Base-by-base conservation (phyloP, 2,329 filamentous ascomycete genomes). In the Claviceps capensis region DNA sequence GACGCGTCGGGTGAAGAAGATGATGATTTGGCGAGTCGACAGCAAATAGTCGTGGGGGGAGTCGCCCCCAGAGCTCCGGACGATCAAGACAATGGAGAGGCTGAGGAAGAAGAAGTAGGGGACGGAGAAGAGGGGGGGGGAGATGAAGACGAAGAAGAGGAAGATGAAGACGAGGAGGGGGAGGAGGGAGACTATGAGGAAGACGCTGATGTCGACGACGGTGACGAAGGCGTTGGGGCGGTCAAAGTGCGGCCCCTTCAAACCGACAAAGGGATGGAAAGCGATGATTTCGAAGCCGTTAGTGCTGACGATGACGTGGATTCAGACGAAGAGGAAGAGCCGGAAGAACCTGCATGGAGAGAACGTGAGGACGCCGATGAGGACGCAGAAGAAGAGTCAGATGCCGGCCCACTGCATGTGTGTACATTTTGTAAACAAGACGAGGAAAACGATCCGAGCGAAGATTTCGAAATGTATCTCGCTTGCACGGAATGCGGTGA, bases 401-500 rank as follows among this genome's bases (percentile, higher is more conserved):
- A 53, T 47, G 44, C 47, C 47, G 51, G 36, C 44, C 71, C 73
- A 16, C 55, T 65, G 50, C 71, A 68, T 46, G 58, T 63, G 50
- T 74, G 67, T 69, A 85, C 88, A 57, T 94, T 91, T 62, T 96
- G 90, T 69, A 82, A 82, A 52, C 77, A 88, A 64, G 83, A 86
- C 57, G 88, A 94, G 68, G 86, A 93, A 51, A 76, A 91, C 56
- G 88, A 91, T 60, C 86, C 87, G 1, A 82, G 79, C 57, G 85
- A 87, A 58, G 86, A 90, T 57, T 93, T 84, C 61, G 88, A 93
- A 66, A 75, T 83, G 53, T 88, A 85, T 65, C 72, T 96, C 54
- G 72, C 82, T 50, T 96, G 91, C 67, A 74, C 73, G 54, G 76
- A 81, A 57, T 97, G 91, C 68, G 83, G 83, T 58, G 86, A 91